These are phyloP conservation scores for Cercospora sesami DNA, from an alignment of 2,329 filamentous ascomycete genomes.

Conservation along the genomic window DNA sequence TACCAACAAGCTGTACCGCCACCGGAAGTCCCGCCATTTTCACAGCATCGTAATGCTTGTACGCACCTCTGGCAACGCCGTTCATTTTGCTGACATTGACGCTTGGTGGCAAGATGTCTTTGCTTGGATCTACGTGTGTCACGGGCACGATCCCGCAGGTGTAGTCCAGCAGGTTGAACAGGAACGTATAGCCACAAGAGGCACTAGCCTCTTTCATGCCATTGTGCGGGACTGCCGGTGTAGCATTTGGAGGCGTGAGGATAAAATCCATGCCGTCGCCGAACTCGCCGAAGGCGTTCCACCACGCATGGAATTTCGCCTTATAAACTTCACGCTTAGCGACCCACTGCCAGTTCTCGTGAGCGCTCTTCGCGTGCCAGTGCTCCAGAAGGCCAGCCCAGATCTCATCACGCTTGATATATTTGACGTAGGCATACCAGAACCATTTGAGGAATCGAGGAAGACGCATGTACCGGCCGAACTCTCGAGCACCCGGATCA, in stretches of 20 bases:
- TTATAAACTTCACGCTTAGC: slow-evolving; percentile 75
- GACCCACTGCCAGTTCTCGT: slow-evolving; percentile 81
- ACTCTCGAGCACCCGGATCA: slow-evolving; percentile 73
- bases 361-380: slow-evolving; percentile 72
- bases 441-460: slow-evolving; percentile 74
- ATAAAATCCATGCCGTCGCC: slow-evolving; percentile 66
- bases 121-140: slow-evolving; percentile 72
- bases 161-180: slow-evolving; percentile 92
- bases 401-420: slow-evolving; percentile 70
- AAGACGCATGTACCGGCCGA: slow-evolving; percentile 71
- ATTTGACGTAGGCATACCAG: slow-evolving; percentile 89
- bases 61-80: slow-evolving; percentile 77
- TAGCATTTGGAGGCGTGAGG: slow-evolving; percentile 82
- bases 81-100: slow-evolving; percentile 69
- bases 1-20: slow-evolving; percentile 78
- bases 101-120: slow-evolving; percentile 64
- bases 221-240: slow-evolving; percentile 80
- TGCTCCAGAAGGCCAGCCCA: slow-evolving; percentile 76
- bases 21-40: slow-evolving; percentile 88
- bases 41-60: slow-evolving; percentile 77
- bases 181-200: slow-evolving; percentile 87
- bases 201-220: slow-evolving; percentile 84
- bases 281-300: slow-evolving; percentile 60
- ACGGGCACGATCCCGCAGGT: slow-evolving; percentile 79
- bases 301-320: slow-evolving; percentile 79